Percentiles rank a stretch among this genome's conserved stretches.
These are phyloP conservation scores for Erodium maritimum DNA, from an alignment of 345 rosid genomes.

Conservation along the genomic window DNA sequence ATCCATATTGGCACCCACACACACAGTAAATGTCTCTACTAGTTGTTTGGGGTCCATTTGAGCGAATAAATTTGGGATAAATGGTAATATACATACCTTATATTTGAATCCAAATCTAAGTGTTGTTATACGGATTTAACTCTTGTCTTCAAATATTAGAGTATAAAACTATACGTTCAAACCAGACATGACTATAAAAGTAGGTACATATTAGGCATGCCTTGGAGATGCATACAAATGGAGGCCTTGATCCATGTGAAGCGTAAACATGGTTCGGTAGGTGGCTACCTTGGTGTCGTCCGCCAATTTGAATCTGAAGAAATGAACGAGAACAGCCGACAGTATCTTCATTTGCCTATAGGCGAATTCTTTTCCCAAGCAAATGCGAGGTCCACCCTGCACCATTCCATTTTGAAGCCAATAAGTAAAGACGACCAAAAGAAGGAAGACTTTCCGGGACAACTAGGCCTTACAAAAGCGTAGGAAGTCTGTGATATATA, in stretches of 20 bases:
- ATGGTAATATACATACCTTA: too few relatives aligned
- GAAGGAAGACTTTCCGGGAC: too few relatives aligned
- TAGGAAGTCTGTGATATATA: too few relatives aligned
- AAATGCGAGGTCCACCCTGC: conserved; percentile 32
- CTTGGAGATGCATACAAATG: conserved; percentile 19
- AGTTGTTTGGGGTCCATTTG: too few relatives aligned
- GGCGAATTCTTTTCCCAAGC: conserved; percentile 36
- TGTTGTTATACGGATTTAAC: too few relatives aligned
- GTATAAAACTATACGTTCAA: too few relatives aligned
- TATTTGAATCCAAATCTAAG: too few relatives aligned
- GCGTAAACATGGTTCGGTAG: conserved; percentile 29
- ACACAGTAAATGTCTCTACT: too few relatives aligned
- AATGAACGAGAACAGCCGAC: conserved; percentile 19
- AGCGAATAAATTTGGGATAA: too few relatives aligned
- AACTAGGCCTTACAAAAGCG: too few relatives aligned
- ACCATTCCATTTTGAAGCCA: background rate
- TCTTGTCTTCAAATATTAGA: too few relatives aligned
- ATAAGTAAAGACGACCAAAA: background rate
- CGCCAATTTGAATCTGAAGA: conserved; percentile 22
- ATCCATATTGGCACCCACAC: conserved; percentile 37
- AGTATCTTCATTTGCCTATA: conserved; percentile 32
- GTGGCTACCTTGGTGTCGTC: conserved; percentile 19
- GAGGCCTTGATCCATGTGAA: conserved; percentile 33
- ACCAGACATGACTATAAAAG: too few relatives aligned
- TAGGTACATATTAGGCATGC: background rate